Evolutionary conservation across 148 eudicot genomes (phyloP), one percentile per base, ranked within the genome.

Genomic region (Cornus florida): DNA sequence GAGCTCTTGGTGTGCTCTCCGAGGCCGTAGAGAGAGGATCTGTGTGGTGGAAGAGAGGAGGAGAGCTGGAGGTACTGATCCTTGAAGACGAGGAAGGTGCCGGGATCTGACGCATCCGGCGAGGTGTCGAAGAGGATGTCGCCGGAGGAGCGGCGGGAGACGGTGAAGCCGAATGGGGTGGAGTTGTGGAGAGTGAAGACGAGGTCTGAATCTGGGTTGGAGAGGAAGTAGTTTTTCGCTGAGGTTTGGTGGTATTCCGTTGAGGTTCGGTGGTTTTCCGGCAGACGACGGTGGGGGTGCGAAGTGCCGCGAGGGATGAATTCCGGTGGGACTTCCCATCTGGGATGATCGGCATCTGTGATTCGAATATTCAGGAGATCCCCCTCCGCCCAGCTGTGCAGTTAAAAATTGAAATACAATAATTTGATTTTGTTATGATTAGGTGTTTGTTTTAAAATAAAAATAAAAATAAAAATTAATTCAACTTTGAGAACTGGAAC

Each of bases 1-100:
- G 79, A 67, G 79, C 83, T 82, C 75, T 85, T 85, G 23, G 88
- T 82, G 78, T 87, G 92, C 33, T 89, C 92, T 1, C 92, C 92
- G 2, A 88, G 83, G 66, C 91, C 91, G 41, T 89, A 86, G 1
- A 86, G 82, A 74, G 83, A 83, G 78, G 91, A 83, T 23, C 65
- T 73, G 5, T 62, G 43, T 68, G 72, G 17, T 1, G 91, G 91
- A 68, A 86, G 85, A 4, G 84, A 74, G 71, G 89, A 79, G 33
- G 89, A 73, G 71, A 86, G 75, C 19, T 84, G 82, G 82, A 89
- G 65, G 86, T 77, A 86, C 20, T 88, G 91, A 74, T 81, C 84
- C 75, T 89, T 89, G 86, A 83, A 84, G 66, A 84, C 19, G 43
- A 86, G 75, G 79, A 67, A 66, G 16, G 85, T 82, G 67, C 23